A percentile compares a stretch with the other conserved stretches of the same genome.
Evolutionary conservation across 805 yeast species (phyloP).

Genomic region (Kazachstania taianensis): DNA sequence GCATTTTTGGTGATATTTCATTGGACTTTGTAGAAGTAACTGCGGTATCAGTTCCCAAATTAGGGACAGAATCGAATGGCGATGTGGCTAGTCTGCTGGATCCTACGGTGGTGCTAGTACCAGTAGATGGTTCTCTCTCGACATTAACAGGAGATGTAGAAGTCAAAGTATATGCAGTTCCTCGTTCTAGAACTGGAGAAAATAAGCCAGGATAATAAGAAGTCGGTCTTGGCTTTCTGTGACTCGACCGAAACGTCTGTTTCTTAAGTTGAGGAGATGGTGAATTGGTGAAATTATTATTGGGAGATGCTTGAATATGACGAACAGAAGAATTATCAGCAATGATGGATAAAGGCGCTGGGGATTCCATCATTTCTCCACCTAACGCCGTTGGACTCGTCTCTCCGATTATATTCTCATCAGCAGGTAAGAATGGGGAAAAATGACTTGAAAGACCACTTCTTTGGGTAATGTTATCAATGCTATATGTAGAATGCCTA

Average conservation of each 20-base stretch:
- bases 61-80: conserved; percentile 14
- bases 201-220: conserved; percentile 56
- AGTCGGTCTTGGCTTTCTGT: conserved; percentile 69
- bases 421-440: conserved; percentile 10
- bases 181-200: conserved; percentile 5
- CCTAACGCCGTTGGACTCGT: conserved; percentile 14
- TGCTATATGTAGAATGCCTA: conserved; percentile 20
- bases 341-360: background rate
- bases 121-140: background rate
- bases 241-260: conserved; percentile 20
- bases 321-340: background rate
- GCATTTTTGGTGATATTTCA: conserved; percentile 15
- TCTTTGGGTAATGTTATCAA: conserved; percentile 6
- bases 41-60: conserved; percentile 9
- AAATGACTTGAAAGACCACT: background rate
- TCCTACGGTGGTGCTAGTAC: background rate
- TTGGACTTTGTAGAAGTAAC: conserved; percentile 5
- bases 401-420: conserved; percentile 20
- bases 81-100: conserved; percentile 5
- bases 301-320: background rate
- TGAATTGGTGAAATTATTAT: background rate
- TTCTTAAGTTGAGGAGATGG: no score
- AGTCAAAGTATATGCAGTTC: conserved; percentile 1
- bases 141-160: conserved; percentile 1
- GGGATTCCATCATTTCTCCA: background rate